These are phyloP conservation scores for Blastobotrys buckinghamii DNA, from an alignment of 1,139 yeast species.

Conservation along the genomic window DNA sequence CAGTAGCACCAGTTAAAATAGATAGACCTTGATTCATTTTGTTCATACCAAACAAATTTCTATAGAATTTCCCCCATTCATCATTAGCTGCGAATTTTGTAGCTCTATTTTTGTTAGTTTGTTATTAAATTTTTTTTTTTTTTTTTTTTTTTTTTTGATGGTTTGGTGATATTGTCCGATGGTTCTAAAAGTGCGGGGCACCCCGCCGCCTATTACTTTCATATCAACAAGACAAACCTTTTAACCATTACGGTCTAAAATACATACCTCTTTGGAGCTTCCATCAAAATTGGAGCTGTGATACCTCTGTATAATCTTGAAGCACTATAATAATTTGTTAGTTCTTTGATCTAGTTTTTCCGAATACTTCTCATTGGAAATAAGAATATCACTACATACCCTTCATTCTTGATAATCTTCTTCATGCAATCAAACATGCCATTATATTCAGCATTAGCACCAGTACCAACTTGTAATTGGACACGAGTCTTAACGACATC, in stretches of 20 bases:
- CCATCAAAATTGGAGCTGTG: conserved; percentile 95
- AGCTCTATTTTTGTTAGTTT: conserved; percentile 41
- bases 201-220: neutral
- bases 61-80: conserved; percentile 89
- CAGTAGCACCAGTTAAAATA: conserved; percentile 92
- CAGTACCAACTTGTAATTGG: conserved; percentile 68
- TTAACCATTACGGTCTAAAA: no score
- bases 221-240: neutral
- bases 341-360: no score
- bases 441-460: conserved; percentile 55
- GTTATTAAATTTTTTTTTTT: neutral
- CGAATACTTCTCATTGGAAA: no score
- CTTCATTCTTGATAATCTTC: conserved; percentile 83
- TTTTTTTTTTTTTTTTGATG: neutral
- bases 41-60: conserved; percentile 59
- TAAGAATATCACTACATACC: no score
- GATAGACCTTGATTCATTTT: conserved; percentile 79
- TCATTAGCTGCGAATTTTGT: conserved; percentile 98
- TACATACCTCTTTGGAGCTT: conserved; percentile 73
- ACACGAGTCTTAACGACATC: conserved; percentile 98
- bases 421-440: conserved; percentile 81
- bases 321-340: conserved; percentile 6
- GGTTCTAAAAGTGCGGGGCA: neutral
- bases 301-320: conserved; percentile 86
- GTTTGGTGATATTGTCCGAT: no score